Evolutionary conservation across 495 filamentous ascomycete species (phyloP).

Genomic region (Saxispiralis lemnorum): DNA sequence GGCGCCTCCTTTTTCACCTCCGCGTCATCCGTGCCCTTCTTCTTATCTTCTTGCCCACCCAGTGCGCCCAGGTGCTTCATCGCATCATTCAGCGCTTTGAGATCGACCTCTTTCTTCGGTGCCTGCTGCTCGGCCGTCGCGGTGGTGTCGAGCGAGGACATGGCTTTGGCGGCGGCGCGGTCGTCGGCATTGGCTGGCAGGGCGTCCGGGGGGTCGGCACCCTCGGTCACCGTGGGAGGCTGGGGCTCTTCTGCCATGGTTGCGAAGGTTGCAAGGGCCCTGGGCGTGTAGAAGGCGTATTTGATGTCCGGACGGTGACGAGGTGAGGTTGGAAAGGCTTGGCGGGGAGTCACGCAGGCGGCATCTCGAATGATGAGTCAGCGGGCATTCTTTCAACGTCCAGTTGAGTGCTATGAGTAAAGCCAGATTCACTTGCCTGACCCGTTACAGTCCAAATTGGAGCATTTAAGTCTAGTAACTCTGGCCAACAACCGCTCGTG

Average conservation of each 20-base stretch:
- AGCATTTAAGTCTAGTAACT: too few species aligned
- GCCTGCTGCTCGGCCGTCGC: slow-evolving; percentile 38
- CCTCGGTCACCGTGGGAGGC: slow-evolving; percentile 37
- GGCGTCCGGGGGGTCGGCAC: slow-evolving; percentile 37
- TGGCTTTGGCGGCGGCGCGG: slow-evolving; percentile 76
- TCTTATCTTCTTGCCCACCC: slow-evolving; percentile 16
- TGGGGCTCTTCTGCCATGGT: slow-evolving; percentile 44
- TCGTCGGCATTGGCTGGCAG: slow-evolving; percentile 60
- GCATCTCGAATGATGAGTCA: too few species aligned
- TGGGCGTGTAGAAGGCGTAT: too few species aligned
- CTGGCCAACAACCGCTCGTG: too few species aligned
- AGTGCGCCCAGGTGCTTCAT: slow-evolving; percentile 41
- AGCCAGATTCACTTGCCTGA: too few species aligned
- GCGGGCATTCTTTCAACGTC: too few species aligned
- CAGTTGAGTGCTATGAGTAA: too few species aligned
- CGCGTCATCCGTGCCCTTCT: slow-evolving; percentile 17
- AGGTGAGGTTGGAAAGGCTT: too few species aligned
- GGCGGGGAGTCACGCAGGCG: too few species aligned
- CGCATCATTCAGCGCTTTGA: slow-evolving; percentile 68
- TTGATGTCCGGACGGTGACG: too few species aligned
- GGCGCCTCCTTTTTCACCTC: slow-evolving; percentile 26
- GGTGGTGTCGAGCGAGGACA: slow-evolving; percentile 51
- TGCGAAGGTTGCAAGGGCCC: neutral
- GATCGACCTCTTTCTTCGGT: slow-evolving; percentile 44
- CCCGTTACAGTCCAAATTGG: too few species aligned